These are phyloP conservation scores for Ambrosiella xylebori DNA, from an alignment of 2,329 filamentous ascomycete genomes.

Conservation along the genomic window DNA sequence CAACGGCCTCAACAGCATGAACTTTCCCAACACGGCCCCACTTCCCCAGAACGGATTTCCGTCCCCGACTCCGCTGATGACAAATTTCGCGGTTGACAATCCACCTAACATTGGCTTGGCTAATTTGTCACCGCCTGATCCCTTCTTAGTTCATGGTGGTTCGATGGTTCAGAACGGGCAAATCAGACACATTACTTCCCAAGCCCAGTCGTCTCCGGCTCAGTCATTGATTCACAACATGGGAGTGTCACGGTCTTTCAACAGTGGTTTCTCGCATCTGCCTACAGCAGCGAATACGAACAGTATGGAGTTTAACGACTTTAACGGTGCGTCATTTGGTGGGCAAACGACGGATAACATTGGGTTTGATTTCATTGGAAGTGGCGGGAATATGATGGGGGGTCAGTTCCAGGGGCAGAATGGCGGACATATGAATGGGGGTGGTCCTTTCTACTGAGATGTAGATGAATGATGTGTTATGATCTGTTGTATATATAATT, in stretches of 20 bases:
- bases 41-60: neutral
- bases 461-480: neutral
- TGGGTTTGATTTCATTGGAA: neutral
- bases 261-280: neutral
- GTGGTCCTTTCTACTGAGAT: neutral
- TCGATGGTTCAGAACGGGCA: neutral
- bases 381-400: neutral
- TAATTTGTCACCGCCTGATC: neutral
- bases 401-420: neutral
- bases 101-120: neutral
- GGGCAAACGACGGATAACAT: neutral
- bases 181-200: neutral
- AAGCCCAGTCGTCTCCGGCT: constrained; percentile 3
- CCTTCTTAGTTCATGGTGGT: neutral
- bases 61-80: neutral
- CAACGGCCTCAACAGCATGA: neutral
- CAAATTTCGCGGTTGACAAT: neutral
- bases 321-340: neutral
- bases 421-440: neutral
- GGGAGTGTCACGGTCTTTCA: neutral
- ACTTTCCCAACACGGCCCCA: neutral
- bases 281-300: neutral
- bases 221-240: neutral
- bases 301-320: neutral
- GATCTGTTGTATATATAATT: neutral